phyloP scores from a whole-genome alignment of 371 early-diverging fungal genomes.

The Mortierella sp. region DNA sequence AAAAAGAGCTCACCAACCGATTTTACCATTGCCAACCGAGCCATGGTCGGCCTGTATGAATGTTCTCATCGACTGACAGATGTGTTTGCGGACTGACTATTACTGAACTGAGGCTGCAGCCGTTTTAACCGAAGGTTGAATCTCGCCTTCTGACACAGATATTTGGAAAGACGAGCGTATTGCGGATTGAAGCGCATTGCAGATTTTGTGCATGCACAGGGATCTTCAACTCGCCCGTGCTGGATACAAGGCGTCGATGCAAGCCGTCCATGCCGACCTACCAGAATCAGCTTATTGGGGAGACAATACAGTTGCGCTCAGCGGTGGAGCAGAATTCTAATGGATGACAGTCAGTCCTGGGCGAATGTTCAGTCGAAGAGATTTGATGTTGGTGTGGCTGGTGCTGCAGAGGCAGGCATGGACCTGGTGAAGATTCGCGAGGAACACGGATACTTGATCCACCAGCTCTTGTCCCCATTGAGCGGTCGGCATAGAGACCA shows the following conservation, averaged over 20 bases:
- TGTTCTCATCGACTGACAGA: slow-evolving; percentile 73
- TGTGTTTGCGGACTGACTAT: slow-evolving; percentile 68
- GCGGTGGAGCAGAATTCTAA: slow-evolving; percentile 60
- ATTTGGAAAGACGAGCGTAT: slow-evolving; percentile 85
- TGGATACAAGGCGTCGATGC: slow-evolving; percentile 72
- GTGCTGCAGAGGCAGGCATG: slow-evolving; percentile 83
- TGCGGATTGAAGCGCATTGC: slow-evolving; percentile 69
- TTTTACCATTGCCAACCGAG: slow-evolving; percentile 76
- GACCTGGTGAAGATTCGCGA: slow-evolving; percentile 90
- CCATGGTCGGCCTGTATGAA: slow-evolving; percentile 88
- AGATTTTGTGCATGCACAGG: slow-evolving; percentile 74
- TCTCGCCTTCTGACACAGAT: slow-evolving; percentile 82
- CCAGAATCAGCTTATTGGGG: slow-evolving; percentile 75
- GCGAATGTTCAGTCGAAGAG: slow-evolving; percentile 71
- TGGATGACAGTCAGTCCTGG: slow-evolving; percentile 65
- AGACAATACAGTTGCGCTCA: slow-evolving; percentile 79
- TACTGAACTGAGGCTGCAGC: slow-evolving; percentile 80
- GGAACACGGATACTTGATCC: slow-evolving; percentile 79
- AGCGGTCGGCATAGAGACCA: slow-evolving; percentile 86
- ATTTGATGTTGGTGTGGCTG: slow-evolving; percentile 81
- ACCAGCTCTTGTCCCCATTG: slow-evolving; percentile 83
- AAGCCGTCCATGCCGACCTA: slow-evolving; percentile 49
- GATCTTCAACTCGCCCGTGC: slow-evolving; percentile 84
- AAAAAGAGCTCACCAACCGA: slow-evolving; percentile 70
- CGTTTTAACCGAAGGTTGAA: slow-evolving; percentile 81